Evolutionary conservation across 129 eudicot genomes (phyloP), one percentile per base, ranked within the genome.

Genomic region (Artemisia annua): DNA sequence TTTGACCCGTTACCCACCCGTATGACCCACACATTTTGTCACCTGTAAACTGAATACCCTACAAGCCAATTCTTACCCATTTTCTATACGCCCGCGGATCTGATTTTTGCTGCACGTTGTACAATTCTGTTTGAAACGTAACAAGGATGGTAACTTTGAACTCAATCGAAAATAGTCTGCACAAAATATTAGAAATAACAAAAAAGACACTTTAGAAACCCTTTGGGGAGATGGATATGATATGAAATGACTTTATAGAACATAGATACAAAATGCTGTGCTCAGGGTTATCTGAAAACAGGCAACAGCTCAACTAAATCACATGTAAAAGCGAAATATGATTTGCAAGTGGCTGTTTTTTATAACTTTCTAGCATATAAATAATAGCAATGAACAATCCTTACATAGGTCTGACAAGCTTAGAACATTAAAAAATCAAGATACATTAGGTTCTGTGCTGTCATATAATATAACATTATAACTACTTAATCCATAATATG

Each of bases 121-220:
- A 75, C 66, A 81, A 80, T 60, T 87, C 95, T 46, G 95, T 83
- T 52, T 81, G 79, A 79, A 91, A 87, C 48, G 88, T 91, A 44
- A 91, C 75, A 52, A 72, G 78, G 35, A 91, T 82, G 61, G 77
- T 83, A 62, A 88, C 83, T 73, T 88, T 91, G 77, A 91, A 91
- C 88, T 91, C 97, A 46, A 87, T 65, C 49, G 97, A 85, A 71
- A 91, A 91, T 20, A 87, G 87, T 43, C 96, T 87, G 96, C 86
- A 85, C 15, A 75, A 18, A 52, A 28, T 19, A 58, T 9, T 10
- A 50, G 24, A 56, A 67, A 4, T 13, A 18, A 56, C 54, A 22
- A 71, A 49, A 72, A 3, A 28, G 12, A 61, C 66, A 61, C 66
- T 61, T 6, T 30, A 28, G 19, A n/a, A n/a, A 9, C 17, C 66